Evolutionary conservation across 176 grass and related monocot genomes (phyloP), one percentile per base, ranked within the genome.

Genomic region (Urochloa ruziziensis): DNA sequence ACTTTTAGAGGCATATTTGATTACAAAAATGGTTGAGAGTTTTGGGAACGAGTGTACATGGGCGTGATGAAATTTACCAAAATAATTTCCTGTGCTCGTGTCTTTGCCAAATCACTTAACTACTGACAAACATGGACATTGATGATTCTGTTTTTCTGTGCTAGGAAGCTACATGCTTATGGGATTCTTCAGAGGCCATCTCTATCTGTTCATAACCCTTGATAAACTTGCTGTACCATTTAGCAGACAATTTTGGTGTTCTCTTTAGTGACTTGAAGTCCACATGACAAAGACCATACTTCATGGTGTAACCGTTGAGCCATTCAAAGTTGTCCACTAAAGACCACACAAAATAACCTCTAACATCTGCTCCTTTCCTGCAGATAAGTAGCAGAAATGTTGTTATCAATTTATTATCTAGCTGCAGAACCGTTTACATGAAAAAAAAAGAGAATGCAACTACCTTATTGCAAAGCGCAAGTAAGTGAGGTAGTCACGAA

Each of bases 291-390:
- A 81, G 84, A 15, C 90, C 90, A 23, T 90, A 95, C 61, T 80
- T 90, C 51, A 88, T 0, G 8, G 60, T 78, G 49, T 92, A 86
- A 53, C 93, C 93, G 42, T 69, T 73, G 8, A 69, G 4, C 87
- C 90, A 95, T 81, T 95, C 90, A 7, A 92, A 95, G 70, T 86
- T 92, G 64, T 95, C 87, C 1, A 92, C 51, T 21, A 95, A 54
- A 33, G 93, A 86, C 90, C 93, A 95, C 25, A 74, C 54, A 37
- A 95, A 95, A n/a, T n/a, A n/a, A n/a, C n/a, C n/a, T n/a, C 63
- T 58, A 13, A 92, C 90, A 88, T 92, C 85, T 48, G 93, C 93
- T 84, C 87, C 92, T 84, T 91, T 81, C 70, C 92, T 94, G 59
- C 67, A 88, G 14, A 67, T 12, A 43, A 46, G 56, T 25, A 84